Conservation (phyloP, 495 filamentous ascomycete species). For the Astrocystis sublimbata region DNA sequence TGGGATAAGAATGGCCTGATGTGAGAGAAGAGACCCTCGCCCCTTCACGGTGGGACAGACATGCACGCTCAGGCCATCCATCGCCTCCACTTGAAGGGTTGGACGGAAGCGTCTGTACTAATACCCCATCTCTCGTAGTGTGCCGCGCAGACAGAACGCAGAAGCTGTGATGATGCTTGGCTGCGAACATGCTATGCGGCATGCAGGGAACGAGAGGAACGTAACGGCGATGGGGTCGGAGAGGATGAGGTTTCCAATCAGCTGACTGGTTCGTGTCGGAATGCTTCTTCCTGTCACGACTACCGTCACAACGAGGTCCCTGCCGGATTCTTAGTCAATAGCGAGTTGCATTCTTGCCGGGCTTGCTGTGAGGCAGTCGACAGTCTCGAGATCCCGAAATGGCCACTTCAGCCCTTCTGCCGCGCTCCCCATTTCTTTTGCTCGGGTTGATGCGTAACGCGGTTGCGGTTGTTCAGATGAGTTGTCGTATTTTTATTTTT, state of each 20-base stretch:
- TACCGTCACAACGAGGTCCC: background rate
- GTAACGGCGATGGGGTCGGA: background rate
- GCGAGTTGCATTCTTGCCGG: background rate
- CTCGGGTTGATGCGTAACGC: no score
- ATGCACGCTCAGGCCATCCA: conserved; percentile 12
- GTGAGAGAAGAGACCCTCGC: background rate
- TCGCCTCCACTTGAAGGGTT: background rate
- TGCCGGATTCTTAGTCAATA: background rate
- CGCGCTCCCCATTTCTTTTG: no score
- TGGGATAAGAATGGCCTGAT: background rate
- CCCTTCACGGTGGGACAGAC: background rate
- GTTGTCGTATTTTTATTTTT: no score
- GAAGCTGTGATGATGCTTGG: background rate
- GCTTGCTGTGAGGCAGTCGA: no score
- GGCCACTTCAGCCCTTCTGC: no score
- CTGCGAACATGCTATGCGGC: background rate
- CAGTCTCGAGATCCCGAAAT: background rate
- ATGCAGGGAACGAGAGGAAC: conserved; percentile 8
- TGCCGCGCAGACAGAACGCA: no score
- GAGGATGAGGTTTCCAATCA: background rate
- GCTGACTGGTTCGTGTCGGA: background rate
- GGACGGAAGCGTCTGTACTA: no score
- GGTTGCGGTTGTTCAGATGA: no score
- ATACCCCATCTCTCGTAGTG: no score
- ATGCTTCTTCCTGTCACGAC: background rate